Conservation (phyloP, 495 filamentous ascomycete species). For the Penicillium coprophilum region DNA sequence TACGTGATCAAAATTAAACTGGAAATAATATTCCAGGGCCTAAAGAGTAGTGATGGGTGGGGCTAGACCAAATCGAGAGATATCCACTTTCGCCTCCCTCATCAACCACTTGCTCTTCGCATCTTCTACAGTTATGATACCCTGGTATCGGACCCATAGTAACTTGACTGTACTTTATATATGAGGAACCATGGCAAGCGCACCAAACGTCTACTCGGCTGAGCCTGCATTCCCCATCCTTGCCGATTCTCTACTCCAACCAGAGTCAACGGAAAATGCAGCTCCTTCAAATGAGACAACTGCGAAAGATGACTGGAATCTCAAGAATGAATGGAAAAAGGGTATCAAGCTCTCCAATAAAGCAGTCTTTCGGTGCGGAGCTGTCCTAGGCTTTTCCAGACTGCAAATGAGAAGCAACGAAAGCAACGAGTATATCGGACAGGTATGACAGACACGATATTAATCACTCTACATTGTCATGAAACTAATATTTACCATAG, state of each 20-base stretch:
- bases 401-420: slow-evolving; percentile 27
- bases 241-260: slow-evolving; percentile 33
- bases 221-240: slow-evolving; percentile 40
- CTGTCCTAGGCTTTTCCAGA: slow-evolving; percentile 42
- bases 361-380: slow-evolving; percentile 33
- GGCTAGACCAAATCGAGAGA: not conserved
- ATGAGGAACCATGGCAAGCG: slow-evolving; percentile 12
- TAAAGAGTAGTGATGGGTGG: not conserved
- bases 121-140: not conserved
- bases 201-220: slow-evolving; percentile 25
- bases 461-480: not conserved
- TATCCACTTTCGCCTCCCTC: not conserved
- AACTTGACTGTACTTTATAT: not conserved
- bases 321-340: slow-evolving; percentile 30
- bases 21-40: not conserved
- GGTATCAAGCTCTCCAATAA: slow-evolving; percentile 22
- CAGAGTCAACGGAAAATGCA: not conserved
- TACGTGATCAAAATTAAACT: not conserved
- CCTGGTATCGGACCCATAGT: not conserved
- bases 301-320: slow-evolving; percentile 28
- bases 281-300: not conserved
- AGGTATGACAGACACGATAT: slow-evolving; percentile 27
- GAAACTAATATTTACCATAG: slow-evolving; percentile 13
- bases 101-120: not conserved
- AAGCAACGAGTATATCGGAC: slow-evolving; percentile 34